phyloP scores from a whole-genome alignment of 495 filamentous ascomycete species.

The Penicillium steckii region DNA sequence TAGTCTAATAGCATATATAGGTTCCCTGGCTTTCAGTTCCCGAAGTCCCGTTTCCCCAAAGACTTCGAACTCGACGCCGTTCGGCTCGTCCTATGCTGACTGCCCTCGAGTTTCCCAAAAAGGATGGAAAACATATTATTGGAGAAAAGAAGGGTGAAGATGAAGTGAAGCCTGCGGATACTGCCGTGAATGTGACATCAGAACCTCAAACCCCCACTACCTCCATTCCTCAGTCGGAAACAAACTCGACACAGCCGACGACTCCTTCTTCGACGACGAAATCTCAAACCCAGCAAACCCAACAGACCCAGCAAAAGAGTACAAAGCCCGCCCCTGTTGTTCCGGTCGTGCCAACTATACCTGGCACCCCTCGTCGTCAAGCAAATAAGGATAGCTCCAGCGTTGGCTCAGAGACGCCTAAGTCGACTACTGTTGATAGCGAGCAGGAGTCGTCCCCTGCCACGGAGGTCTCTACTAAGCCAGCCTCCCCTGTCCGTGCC shows the following conservation, averaged over 20 bases:
- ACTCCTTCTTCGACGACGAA: constrained; percentile 59
- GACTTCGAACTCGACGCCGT: constrained; percentile 41
- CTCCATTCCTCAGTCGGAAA: constrained; percentile 64
- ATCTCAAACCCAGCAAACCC: constrained; percentile 41
- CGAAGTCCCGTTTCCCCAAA: constrained; percentile 62
- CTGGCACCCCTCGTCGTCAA: constrained; percentile 40
- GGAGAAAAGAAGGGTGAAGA: constrained; percentile 20
- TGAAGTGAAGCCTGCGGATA: constrained; percentile 16
- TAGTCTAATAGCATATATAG: constrained; percentile 33
- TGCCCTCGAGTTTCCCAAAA: constrained; percentile 50
- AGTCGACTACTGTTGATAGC: constrained; percentile 26
- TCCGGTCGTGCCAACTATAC: constrained; percentile 61
- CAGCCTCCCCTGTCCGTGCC: constrained; percentile 40
- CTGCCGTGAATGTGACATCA: constrained; percentile 38
- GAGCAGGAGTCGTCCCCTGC: constrained; percentile 17
- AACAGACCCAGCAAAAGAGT: constrained; percentile 40
- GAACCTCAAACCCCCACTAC: constrained; percentile 67
- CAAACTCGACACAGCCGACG: constrained; percentile 66
- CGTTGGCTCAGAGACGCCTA: constrained; percentile 37
- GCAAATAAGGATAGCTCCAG: constrained; percentile 39
- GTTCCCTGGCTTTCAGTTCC: constrained; percentile 83
- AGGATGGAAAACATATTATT: constrained; percentile 29
- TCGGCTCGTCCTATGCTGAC: constrained; percentile 36
- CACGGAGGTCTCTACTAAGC: constrained; percentile 29
- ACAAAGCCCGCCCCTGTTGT: constrained; percentile 56